Evolutionary conservation across 441 rosid species (phyloP).

Genomic region (Populus hybrid): DNA sequence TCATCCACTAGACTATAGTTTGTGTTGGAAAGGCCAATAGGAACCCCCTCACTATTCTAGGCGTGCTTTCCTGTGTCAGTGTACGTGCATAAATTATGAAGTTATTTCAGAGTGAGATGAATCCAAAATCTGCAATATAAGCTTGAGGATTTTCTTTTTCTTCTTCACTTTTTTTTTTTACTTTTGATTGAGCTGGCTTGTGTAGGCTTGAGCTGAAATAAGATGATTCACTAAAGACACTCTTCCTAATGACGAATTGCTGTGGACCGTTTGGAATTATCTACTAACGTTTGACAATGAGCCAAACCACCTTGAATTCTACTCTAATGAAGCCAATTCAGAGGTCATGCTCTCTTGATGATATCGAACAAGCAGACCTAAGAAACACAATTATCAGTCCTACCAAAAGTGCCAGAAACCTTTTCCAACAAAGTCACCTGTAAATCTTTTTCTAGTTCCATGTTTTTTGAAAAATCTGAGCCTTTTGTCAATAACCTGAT

Average conservation of each 20-base stretch:
- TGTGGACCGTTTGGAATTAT: not conserved
- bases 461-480: not conserved
- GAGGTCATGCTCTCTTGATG: not conserved
- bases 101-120: not conserved
- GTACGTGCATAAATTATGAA: not conserved
- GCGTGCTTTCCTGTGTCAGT: not conserved
- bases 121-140: not conserved
- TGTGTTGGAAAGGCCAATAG: not conserved
- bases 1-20: no score
- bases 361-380: not conserved
- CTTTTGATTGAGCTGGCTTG: not conserved
- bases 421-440: constrained; percentile 16
- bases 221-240: not conserved
- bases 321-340: constrained; percentile 3
- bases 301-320: not conserved
- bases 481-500: not conserved
- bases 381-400: constrained; percentile 9
- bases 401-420: constrained; percentile 1
- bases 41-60: not conserved
- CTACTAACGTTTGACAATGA: not conserved
- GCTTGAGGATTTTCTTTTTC: not conserved
- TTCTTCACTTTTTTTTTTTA: not conserved
- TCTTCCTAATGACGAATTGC: not conserved
- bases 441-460: not conserved
- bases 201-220: not conserved